Conservation (phyloP, 176 grass and related monocot species). For the Eleusine indica region DNA sequence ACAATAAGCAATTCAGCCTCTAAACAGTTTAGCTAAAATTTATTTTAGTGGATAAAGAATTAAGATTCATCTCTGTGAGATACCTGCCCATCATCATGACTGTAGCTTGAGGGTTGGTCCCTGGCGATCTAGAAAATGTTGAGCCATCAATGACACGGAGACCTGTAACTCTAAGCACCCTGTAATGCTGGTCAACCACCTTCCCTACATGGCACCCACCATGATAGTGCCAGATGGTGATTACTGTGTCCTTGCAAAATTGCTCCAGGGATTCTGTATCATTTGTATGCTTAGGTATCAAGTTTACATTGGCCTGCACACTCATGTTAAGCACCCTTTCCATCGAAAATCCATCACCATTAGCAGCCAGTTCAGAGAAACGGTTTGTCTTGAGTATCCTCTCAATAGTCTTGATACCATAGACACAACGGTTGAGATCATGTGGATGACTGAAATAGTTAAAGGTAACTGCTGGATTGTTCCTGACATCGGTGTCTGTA, state of each 20-base stretch:
- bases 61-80: constrained; percentile 3
- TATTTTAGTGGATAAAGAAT: constrained; percentile 28
- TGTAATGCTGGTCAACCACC: constrained; percentile 68
- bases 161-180: constrained; percentile 55
- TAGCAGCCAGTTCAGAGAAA: constrained; percentile 56
- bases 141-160: constrained; percentile 77
- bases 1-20: constrained; percentile 24
- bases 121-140: constrained; percentile 65
- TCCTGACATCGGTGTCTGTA: constrained; percentile 55
- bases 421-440: constrained; percentile 65
- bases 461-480: constrained; percentile 80
- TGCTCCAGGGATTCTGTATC: constrained; percentile 78
- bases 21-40: background rate
- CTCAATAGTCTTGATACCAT: constrained; percentile 64
- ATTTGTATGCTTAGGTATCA: constrained; percentile 88
- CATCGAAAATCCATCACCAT: constrained; percentile 45
- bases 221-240: constrained; percentile 95
- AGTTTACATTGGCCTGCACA: constrained; percentile 71
- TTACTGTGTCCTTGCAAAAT: constrained; percentile 85
- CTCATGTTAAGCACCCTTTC: constrained; percentile 87
- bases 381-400: constrained; percentile 70
- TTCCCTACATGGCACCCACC: constrained; percentile 82
- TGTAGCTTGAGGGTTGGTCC: constrained; percentile 89
- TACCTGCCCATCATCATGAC: constrained; percentile 98
- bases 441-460: constrained; percentile 83